Conservation (phyloP, 2,329 filamentous ascomycete genomes). For the Aspergillus pseudoviridinutans region DNA sequence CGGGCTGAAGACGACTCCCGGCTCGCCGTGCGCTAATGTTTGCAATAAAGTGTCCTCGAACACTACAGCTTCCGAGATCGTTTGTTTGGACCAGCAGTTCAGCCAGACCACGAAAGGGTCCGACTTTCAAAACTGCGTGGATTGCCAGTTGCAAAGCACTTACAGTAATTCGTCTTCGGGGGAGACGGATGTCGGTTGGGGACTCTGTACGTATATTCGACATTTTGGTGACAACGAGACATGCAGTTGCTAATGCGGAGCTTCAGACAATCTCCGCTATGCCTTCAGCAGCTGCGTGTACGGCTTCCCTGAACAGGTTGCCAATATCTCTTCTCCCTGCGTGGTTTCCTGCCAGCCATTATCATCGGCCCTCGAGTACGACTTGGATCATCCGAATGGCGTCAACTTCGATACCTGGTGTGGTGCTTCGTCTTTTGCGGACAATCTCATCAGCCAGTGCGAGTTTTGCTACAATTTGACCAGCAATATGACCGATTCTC, state of each 20-base stretch:
- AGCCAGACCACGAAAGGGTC: conserved; percentile 29
- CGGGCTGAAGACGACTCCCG: conserved; percentile 28
- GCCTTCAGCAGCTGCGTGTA: conserved; percentile 43
- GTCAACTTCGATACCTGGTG: conserved; percentile 38
- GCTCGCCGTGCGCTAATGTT: conserved; percentile 37
- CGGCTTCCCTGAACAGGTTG: conserved; percentile 33
- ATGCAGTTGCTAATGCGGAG: background rate
- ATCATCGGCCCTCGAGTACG: conserved; percentile 27
- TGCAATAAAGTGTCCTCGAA: conserved; percentile 30
- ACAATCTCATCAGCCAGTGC: conserved; percentile 40
- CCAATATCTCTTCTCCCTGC: conserved; percentile 42
- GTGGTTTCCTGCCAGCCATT: conserved; percentile 41
- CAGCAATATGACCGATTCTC: conserved; percentile 34
- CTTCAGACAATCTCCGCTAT: conserved; percentile 44
- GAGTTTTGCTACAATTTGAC: conserved; percentile 43
- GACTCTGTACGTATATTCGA: conserved; percentile 38
- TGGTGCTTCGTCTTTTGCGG: conserved; percentile 33
- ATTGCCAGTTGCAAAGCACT: conserved; percentile 40
- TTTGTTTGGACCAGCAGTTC: conserved; percentile 39
- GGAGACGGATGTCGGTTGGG: conserved; percentile 45
- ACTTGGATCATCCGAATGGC: conserved; percentile 25
- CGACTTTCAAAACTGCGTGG: conserved; percentile 39
- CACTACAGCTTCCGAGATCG: conserved; percentile 40
- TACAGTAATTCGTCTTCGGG: conserved; percentile 30
- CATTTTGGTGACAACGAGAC: background rate